Conservation (phyloP, 352 stramenopile genomes). For the Pythium inflatum region DNA sequence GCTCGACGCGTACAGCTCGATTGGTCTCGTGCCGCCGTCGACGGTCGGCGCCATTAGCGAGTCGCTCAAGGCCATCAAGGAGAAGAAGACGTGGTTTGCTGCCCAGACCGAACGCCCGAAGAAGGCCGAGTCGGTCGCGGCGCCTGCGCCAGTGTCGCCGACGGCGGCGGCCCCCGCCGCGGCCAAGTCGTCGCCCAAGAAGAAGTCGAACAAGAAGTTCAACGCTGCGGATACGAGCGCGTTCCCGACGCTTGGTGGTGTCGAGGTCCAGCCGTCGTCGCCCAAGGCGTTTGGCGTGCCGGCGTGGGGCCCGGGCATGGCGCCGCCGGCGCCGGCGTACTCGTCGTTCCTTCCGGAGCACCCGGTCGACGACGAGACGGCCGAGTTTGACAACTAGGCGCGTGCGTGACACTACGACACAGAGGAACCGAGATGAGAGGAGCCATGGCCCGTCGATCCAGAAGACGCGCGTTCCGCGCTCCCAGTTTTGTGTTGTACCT, state of each 20-base stretch:
- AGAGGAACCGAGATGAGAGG: conserved; percentile 11
- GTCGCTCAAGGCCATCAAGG: conserved; percentile 93
- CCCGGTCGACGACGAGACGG: conserved; percentile 13
- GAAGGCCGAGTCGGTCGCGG: conserved; percentile 26
- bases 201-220: conserved; percentile 82
- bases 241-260: conserved; percentile 79
- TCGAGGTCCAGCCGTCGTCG: conserved; percentile 38
- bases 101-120: conserved; percentile 63
- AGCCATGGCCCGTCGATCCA: conserved; percentile 3
- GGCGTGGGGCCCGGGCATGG: conserved; percentile 67
- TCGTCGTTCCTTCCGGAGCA: conserved; percentile 35
- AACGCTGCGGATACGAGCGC: conserved; percentile 76
- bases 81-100: conserved; percentile 94
- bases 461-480: conserved; percentile 9
- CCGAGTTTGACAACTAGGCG: conserved; percentile 31
- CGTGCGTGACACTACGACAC: neutral
- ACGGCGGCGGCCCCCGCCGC: conserved; percentile 20
- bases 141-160: conserved; percentile 28
- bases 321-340: conserved; percentile 37
- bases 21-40: conserved; percentile 90
- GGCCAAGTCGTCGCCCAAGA: conserved; percentile 57
- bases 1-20: conserved; percentile 90
- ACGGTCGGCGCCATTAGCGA: conserved; percentile 78
- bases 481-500: conserved; percentile 29
- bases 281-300: conserved; percentile 21